Conservation (phyloP, 2,329 filamentous ascomycete genomes). For the Corniculantispora saksenae region DNA sequence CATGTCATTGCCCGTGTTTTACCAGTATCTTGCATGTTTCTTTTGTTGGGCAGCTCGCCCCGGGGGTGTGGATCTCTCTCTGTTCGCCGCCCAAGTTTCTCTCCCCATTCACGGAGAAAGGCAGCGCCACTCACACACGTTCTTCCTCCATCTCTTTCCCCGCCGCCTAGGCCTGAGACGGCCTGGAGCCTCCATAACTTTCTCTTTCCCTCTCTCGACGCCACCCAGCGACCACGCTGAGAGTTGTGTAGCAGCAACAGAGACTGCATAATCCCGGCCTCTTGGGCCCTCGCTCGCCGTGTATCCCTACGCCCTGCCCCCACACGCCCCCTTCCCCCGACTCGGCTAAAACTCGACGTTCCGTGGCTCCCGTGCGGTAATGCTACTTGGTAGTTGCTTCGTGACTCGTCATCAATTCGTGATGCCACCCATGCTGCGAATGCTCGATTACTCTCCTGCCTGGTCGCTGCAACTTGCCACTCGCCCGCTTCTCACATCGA, state of each 20-base stretch:
- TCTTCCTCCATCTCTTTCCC: slow-evolving; percentile 5
- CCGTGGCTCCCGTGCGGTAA: slow-evolving; percentile 9
- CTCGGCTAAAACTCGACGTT: slow-evolving; percentile 16
- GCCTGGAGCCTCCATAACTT: neutral
- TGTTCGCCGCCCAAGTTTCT: neutral
- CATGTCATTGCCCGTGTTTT: neutral
- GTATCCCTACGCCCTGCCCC: slow-evolving; percentile 3
- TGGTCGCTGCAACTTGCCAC: too few species aligned
- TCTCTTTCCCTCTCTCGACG: neutral
- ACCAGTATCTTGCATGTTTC: neutral
- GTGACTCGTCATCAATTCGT: slow-evolving; percentile 17
- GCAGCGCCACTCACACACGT: slow-evolving; percentile 1
- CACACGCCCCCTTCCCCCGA: slow-evolving; percentile 15
- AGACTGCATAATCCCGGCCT: slow-evolving; percentile 11
- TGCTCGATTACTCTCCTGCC: too few species aligned
- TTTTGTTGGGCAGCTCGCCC: slow-evolving; percentile 10
- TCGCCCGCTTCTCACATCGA: too few species aligned
- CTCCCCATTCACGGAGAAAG: too few species aligned
- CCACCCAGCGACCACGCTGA: neutral
- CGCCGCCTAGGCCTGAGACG: slow-evolving; percentile 8
- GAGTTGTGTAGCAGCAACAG: too few species aligned
- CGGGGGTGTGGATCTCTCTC: slow-evolving; percentile 1
- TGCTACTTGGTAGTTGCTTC: neutral
- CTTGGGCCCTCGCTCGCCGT: slow-evolving; percentile 11
- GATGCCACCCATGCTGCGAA: too few species aligned